Evolutionary conservation across 2,329 filamentous ascomycete genomes (phyloP), one percentile per base, ranked within the genome.

Genomic region (Alternaria hordeiaustralica): DNA sequence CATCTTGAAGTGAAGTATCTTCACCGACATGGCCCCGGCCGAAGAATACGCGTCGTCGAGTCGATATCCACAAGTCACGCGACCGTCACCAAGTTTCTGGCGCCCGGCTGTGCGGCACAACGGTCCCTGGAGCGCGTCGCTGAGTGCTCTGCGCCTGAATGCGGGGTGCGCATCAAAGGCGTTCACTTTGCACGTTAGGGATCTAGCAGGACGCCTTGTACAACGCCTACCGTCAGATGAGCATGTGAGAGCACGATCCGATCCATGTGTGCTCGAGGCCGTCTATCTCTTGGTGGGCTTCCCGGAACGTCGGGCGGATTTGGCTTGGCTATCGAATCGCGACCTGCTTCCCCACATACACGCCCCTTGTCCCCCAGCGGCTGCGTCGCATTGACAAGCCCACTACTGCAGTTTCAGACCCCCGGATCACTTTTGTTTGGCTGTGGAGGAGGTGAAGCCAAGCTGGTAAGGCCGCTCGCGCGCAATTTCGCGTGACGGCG

Each of bases 311-410:
- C 55, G 60, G 45, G 30, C 47, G 55, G 33, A 55, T 44, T 54
- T 36, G 60, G 51, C 69, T 71, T 70, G 70, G 64, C 67, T 30
- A 26, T 56, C 65, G 64, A 68, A 68, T 65, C 63, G 50, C 50
- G 45, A 26, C 25, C 62, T 47, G 26, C 61, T 66, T 71, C 69
- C 66, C 69, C 70, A 72, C 67, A 70, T 63, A 60, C 63, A 21
- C 43, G 58, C 51, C 59, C 46, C 65, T 70, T 68, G 62, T 64
- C 61, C 56, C 18, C 55, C 62, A 65, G 61, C 61, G 54, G 60
- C 65, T 55, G 63, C 62, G 67, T 69, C 61, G 66, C 70, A 63
- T 49, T 56, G 62, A 65, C 62, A 66, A 64, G 68, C 51, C 62
- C 67, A 60, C 70, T 71, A 68, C 57, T 66, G 60, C 63, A 55